Evolutionary conservation across 495 filamentous ascomycete genomes (phyloP), one percentile per base, ranked within the genome.

Genomic region (Thermochaetoides thermophila): DNA sequence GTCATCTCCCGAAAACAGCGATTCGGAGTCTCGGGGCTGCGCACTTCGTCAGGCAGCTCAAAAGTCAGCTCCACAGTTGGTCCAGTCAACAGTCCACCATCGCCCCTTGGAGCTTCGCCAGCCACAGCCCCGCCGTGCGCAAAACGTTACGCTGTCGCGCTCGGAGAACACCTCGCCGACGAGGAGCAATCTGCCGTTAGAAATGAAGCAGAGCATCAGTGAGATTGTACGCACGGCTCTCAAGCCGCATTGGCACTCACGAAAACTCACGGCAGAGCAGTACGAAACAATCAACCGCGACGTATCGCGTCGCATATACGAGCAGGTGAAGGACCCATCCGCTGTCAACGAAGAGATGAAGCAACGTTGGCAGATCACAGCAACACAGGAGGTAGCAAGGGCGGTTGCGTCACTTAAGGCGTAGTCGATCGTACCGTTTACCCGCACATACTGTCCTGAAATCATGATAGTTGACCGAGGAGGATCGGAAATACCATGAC

Each of bases 221-320:
- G 73, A 69, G 36, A 79, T 92, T 58, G 85, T 94, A 30, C 74
- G 76, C 17, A 57, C 64, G 14, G 81, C 76, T 0, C 63, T 94
- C 14, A 79, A 78, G 34, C 81, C 85, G 14, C 71, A 80, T 41
- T 91, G 64, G 64, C 61, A 79, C 39, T 70, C 72, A 9, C 73
- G 73, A 35, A 60, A 72, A 27, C 60, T 94, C 7, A 76, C 74
- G 20, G 76, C 81, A 44, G 77, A 91, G 25, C 78, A 93, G 51
- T 95, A 82, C 57, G 85, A 77, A 4, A 71, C 76, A 28, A 85
- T 93, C 57, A 93, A 93, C 50, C 73, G 83, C 28, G 76, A 72
- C 22, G 72, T 93, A 17, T 89, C 80, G 10, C 71, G 81, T 12
- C 76, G 71, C 56, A 58, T 95, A n/a, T 95, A 95, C 50, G 80